Conservation (phyloP, 495 filamentous ascomycete species). For the Xylaria venustula region DNA sequence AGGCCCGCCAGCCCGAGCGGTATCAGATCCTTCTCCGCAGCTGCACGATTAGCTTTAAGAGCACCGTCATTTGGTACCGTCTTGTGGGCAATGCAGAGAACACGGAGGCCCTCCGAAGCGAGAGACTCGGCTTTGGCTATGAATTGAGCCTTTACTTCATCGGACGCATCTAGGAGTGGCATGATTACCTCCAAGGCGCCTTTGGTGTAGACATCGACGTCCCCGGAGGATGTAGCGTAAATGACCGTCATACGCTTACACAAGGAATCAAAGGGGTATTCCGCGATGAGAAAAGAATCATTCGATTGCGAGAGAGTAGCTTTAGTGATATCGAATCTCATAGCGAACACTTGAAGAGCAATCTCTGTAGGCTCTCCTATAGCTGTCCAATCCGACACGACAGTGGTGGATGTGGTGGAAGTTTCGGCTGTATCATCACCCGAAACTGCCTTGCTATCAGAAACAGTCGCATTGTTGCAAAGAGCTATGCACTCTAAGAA, state of each 20-base stretch:
- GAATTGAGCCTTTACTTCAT: constrained; percentile 24
- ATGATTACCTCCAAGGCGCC: constrained; percentile 57
- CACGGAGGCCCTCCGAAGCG: constrained; percentile 56
- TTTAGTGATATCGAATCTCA: constrained; percentile 37
- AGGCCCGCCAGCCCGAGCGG: constrained; percentile 70
- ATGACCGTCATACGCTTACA: constrained; percentile 61
- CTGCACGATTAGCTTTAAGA: constrained; percentile 36
- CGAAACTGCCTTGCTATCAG: constrained; percentile 56
- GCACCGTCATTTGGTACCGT: constrained; percentile 21
- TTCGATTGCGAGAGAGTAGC: constrained; percentile 19
- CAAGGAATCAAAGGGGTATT: constrained; percentile 62
- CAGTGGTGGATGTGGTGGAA: constrained; percentile 30
- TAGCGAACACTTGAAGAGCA: constrained; percentile 48
- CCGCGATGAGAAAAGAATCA: constrained; percentile 37
- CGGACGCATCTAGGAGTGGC: constrained; percentile 32
- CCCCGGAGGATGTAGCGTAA: constrained; percentile 33
- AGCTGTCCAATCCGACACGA: constrained; percentile 41
- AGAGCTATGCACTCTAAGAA: constrained; percentile 58
- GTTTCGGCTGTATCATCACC: constrained; percentile 38
- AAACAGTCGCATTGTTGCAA: constrained; percentile 66
- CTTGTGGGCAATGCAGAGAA: constrained; percentile 52
- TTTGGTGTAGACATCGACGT: constrained; percentile 51
- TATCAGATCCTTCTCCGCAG: constrained; percentile 57
- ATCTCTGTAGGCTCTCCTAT: constrained; percentile 59
- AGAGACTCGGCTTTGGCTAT: constrained; percentile 49